Evolutionary conservation across 164 flowering plant genomes (phyloP).

Genomic region (Tinospora cordifolia): DNA sequence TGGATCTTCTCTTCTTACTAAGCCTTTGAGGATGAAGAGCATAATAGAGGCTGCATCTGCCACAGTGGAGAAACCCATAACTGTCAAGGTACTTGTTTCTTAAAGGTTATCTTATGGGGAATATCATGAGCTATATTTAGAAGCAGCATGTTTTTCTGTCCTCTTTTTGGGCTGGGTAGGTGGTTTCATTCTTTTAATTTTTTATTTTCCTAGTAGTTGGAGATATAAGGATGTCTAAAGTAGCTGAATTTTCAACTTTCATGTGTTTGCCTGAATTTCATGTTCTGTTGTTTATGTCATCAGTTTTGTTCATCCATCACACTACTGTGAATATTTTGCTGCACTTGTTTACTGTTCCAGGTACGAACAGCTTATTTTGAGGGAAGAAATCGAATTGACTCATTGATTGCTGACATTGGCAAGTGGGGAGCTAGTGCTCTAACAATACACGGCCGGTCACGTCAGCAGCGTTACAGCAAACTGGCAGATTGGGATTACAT

Average conservation of each 20-base stretch:
- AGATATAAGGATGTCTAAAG: background rate
- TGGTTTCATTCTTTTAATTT: background rate
- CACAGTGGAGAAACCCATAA: constrained; percentile 61
- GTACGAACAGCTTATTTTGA: constrained; percentile 89
- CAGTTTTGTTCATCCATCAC: background rate
- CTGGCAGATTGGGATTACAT: constrained; percentile 96
- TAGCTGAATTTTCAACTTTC: background rate
- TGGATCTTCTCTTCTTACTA: constrained; percentile 87
- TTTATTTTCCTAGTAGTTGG: background rate
- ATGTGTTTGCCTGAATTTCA: background rate
- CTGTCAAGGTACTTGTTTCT: constrained; percentile 59
- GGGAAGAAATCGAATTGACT: constrained; percentile 83
- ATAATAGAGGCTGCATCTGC: constrained; percentile 63
- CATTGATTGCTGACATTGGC: constrained; percentile 67
- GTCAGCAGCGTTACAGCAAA: no score
- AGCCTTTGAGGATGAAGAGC: constrained; percentile 80
- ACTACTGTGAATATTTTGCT: background rate
- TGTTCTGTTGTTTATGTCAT: background rate
- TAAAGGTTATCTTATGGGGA: background rate
- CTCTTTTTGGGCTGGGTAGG: background rate
- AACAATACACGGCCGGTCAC: no score
- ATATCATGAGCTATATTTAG: background rate
- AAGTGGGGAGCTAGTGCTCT: constrained; percentile 88
- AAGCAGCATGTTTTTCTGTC: background rate
- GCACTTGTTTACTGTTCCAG: constrained; percentile 25